Evolutionary conservation across 2,329 filamentous ascomycete species (phyloP), one percentile per base, ranked within the genome.

Genomic region (Hypomyces rosellus): DNA sequence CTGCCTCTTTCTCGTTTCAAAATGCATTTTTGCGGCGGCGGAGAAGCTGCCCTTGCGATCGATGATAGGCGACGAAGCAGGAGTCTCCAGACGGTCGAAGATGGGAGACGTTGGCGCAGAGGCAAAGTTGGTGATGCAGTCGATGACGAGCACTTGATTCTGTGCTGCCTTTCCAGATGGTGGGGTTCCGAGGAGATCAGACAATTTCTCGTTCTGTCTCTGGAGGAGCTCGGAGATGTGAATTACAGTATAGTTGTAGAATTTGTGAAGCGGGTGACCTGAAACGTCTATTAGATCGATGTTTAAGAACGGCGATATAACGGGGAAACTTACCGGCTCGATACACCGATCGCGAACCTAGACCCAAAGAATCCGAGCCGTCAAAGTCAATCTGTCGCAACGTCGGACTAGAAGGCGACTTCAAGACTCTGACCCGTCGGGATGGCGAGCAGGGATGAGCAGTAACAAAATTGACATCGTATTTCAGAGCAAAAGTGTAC

Each of bases 191-290:
- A 81, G 66, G 14, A 81, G 65, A 15, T 76, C 70, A 1, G 74
- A 68, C 1, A 82, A 67, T 1, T 71, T 70, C 42, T 69, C 69
- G 34, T 71, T 61, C 25, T 70, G 69, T 48, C 73, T 74, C 36
- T 69, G 67, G 1, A 84, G 65, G 4, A 85, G 71, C 43, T 81
- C 75, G 2, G 75, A 75, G 22, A 85, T 71, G 59, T 83, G 78
- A 40, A 84, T 74, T 15, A 78, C 72, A 7, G 74, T 77, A 59
- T 82, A 84, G 12, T 75, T 79, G 61, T 77, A 85, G 50, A 68
- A 80, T 56, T 84, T 83, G 62, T 85, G 82, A 9, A 85, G 66
- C 1, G 81, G 81, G 50, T 85, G 82, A 9, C 80, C 81, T 80
- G 51, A 15, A 12, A 20, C 6, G 15, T 33, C 25, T 30, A 5